Evolutionary conservation across 306 rosid species (phyloP).

Genomic region (Dryas alaskensis): DNA sequence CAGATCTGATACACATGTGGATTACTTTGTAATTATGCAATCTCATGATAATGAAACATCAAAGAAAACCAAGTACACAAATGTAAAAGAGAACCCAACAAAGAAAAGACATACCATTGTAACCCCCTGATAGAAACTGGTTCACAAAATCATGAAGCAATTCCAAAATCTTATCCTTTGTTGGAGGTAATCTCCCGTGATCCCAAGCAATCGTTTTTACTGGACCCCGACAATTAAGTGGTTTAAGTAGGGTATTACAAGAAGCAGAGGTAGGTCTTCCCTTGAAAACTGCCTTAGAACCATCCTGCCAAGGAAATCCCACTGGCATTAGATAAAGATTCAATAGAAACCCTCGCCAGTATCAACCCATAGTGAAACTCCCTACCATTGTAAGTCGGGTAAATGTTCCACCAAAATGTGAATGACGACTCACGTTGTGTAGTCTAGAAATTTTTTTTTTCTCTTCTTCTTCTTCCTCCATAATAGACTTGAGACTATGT

Average conservation of each 20-base stretch:
- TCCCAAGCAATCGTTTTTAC: slow-evolving; percentile 89
- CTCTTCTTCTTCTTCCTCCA: slow-evolving; percentile 80
- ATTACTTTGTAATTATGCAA: slow-evolving; percentile 25
- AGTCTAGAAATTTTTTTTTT: slow-evolving; percentile 47
- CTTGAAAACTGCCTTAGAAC: slow-evolving; percentile 78
- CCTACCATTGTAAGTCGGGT: slow-evolving; percentile 69
- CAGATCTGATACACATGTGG: slow-evolving; percentile 52
- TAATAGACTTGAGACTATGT: slow-evolving; percentile 64
- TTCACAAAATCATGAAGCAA: slow-evolving; percentile 70
- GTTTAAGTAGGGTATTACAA: slow-evolving; percentile 46
- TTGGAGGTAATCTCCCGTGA: slow-evolving; percentile 63
- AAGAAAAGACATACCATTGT: slow-evolving; percentile 55
- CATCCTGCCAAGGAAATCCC: slow-evolving; percentile 62
- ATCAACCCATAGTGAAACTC: slow-evolving; percentile 22
- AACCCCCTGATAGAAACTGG: slow-evolving; percentile 79
- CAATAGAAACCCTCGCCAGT: slow-evolving; percentile 11
- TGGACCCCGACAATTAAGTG: slow-evolving; percentile 57
- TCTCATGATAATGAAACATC: slow-evolving; percentile 21
- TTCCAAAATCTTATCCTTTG: slow-evolving; percentile 62
- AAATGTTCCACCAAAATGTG: slow-evolving; percentile 88
- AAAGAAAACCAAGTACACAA: neutral
- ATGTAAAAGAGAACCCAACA: neutral
- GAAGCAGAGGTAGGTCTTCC: slow-evolving; percentile 70
- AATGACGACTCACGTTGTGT: slow-evolving; percentile 51
- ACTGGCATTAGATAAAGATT: slow-evolving; percentile 25